Evolutionary conservation across 2,329 filamentous ascomycete genomes (phyloP), one percentile per base, ranked within the genome.

Genomic region (Fusarium buharicum): DNA sequence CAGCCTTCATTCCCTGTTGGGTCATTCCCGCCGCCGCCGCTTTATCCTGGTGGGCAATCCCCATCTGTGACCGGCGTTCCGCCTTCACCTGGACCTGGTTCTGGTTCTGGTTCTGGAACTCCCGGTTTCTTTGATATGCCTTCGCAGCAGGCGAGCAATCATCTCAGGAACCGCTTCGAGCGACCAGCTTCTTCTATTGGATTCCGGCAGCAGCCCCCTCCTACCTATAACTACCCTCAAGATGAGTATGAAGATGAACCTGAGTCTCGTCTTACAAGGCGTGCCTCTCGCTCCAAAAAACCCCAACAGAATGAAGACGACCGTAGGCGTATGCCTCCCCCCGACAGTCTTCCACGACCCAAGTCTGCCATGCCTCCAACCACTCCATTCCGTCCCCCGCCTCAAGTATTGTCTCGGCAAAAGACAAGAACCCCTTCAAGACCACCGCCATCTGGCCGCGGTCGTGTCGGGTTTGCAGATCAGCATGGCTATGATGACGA

Each of bases 271-370:
- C 56, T 80, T 2, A 43, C 72, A 6, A 76, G 81, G 22, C 79
- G 80, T 18, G 62, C 77, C n/a, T 84, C 82, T 1, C 69, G 75
- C 30, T 73, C 73, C 12, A 78, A 73, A 67, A 80, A 77, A 50
- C 69, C 57, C 16, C 59, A 44, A 8, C 68, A 67, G 45, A 59
- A 74, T 8, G 76, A 80, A 1, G 79, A 83, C 2, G 81, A 82
- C 47, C 76, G 79, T 28, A 73, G 68, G 45, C 74, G 76, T 27
- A 83, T 84, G 82, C 82, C 83, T 18, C 82, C 82, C 11, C 82
- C 82, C 4, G 70, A 70, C 2, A 68, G 57, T 22, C 65, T 74
- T 34, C 74, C 74, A 45, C 72, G 80, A 13, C 79, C 74, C 1
- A 73, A 75, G 61, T 75, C 75, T 14, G 70, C 74, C 7, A 39